Percentiles rank a stretch among this genome's conserved stretches.
These are phyloP conservation scores for Yamadazyma spencermartinsiae DNA, from an alignment of 1,139 yeast species.

Conservation along the genomic window DNA sequence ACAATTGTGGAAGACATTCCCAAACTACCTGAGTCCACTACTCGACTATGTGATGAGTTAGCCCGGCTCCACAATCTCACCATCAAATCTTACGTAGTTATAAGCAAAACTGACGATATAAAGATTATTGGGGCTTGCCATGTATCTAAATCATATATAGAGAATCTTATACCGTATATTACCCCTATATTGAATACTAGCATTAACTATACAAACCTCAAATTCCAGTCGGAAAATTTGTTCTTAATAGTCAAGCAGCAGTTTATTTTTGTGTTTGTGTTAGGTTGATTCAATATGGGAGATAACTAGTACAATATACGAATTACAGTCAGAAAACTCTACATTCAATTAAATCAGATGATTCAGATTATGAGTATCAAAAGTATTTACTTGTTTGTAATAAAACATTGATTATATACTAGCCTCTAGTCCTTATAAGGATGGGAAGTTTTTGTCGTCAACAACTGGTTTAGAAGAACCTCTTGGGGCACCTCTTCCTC, in stretches of 20 bases:
- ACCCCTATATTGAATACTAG: conserved; percentile 9
- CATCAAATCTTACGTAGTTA: conserved; percentile 3
- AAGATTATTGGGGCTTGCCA: neutral
- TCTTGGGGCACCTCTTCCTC: conserved; percentile 22
- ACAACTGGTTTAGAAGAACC: conserved; percentile 34
- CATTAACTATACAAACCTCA: conserved; percentile 12
- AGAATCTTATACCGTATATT: neutral
- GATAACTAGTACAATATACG: neutral
- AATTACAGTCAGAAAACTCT: too few species aligned
- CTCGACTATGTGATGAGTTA: conserved; percentile 3
- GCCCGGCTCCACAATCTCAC: conserved; percentile 4
- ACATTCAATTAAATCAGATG: neutral
- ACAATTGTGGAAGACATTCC: neutral
- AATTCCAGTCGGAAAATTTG: conserved; percentile 6
- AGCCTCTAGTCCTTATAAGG: conserved; percentile 44
- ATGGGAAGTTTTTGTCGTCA: conserved; percentile 65
- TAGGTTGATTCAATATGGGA: neutral
- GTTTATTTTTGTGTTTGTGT: conserved; percentile 13
- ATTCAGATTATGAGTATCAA: conserved; percentile 1
- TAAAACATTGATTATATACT: neutral
- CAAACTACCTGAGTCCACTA: conserved; percentile 3
- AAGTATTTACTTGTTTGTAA: neutral
- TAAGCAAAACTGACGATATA: neutral
- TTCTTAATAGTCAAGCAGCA: conserved; percentile 10
- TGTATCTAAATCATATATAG: neutral